Base-by-base conservation (phyloP, 176 grass and related monocot species). In the Saccharum officinarum region DNA sequence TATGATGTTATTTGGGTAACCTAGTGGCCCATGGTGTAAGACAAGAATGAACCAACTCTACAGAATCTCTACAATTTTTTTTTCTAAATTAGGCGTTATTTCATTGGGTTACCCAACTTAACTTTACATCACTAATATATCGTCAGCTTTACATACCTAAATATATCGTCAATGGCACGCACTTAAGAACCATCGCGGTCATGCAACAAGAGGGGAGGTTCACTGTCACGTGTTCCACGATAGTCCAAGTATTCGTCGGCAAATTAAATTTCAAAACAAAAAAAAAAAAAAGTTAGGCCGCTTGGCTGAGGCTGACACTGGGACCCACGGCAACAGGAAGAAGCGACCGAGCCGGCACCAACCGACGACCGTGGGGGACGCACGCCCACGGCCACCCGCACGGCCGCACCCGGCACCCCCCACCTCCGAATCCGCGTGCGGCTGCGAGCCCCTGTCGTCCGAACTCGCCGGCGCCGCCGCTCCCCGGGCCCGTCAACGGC, bases 161-260 rank as follows among this genome's bases (percentile, higher is more conserved):
- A 36, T 36, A 36, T 36, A 36, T 36, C 34, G 34, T 36, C 34
- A 36, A 36, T 36, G 34, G 34, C 34, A 36, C 34, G 34, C 34
- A 36, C 68, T 18, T 23, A 13, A 49, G 6, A 60, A 2, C 75
- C 34, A 61, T 14, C 10, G 38, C 18, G 13, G 22, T 78, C 33
- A 15, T 8, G 18, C 2, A 22, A 22, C 8, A 41, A 30, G 34
- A 9, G 8, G 12, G 3, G 10, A 31, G 62, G 38, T 20, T 17
- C 28, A 37, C 15, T 17, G 5, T 68, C 71, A 77, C 71, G 86
- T 82, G 79, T 61, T 87, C 37, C 62, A 87, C 37, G 47, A 69
- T 12, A 36, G 9, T 49, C 9, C 0, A 61, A 28, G 4, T 30
- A 46, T 46, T 13, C 13, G 70, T 20, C 0, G 50, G 50, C 50